Percentiles rank a stretch among this genome's conserved stretches.
These are phyloP conservation scores for Lactarius vividus DNA, from an alignment of 768 basidiomycete genomes.

Conservation along the genomic window DNA sequence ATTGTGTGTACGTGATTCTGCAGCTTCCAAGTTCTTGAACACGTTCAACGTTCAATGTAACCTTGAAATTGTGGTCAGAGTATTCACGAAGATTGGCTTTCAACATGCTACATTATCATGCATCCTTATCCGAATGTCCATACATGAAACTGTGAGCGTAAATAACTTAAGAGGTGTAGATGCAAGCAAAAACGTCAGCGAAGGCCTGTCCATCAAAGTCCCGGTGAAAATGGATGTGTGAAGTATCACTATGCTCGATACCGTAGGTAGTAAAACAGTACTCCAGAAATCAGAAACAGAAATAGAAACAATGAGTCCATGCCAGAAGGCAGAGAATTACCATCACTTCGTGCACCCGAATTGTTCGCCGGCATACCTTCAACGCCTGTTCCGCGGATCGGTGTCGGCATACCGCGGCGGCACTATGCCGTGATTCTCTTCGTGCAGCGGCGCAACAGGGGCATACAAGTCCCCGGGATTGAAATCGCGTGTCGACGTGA, in stretches of 20 bases:
- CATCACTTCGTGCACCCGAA: background rate
- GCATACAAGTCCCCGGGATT: background rate
- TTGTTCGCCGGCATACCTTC: background rate
- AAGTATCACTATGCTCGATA: background rate
- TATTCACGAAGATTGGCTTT: background rate
- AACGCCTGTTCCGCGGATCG: background rate
- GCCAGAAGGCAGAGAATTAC: background rate
- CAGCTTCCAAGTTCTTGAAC: no score
- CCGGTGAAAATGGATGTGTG: background rate
- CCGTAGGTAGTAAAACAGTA: background rate
- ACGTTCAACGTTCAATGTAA: no score
- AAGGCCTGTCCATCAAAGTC: background rate
- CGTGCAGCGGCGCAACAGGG: background rate
- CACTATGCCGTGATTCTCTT: background rate
- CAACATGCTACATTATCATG: background rate
- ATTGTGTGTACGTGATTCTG: background rate
- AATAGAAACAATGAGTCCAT: background rate
- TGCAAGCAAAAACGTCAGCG: background rate
- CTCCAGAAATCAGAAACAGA: background rate
- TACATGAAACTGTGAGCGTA: background rate
- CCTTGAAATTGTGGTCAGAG: no score
- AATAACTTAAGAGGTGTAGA: background rate
- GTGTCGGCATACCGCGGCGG: constrained; percentile 1
- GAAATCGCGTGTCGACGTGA: background rate
- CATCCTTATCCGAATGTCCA: background rate